Conservation (phyloP, 305 asterid species). For the Fraxinus velutina region DNA sequence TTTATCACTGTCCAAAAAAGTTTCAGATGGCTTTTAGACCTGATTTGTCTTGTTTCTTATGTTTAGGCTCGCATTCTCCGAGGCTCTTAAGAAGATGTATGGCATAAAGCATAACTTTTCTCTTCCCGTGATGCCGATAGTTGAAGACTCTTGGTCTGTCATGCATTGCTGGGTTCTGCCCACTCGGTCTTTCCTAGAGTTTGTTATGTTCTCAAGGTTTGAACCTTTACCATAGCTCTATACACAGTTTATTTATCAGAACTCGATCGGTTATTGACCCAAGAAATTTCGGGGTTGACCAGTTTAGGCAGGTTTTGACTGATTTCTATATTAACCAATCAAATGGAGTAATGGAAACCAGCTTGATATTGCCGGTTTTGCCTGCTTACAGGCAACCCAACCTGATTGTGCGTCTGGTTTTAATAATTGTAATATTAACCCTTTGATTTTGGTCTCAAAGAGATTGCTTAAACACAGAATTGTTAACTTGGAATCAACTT, state of each 20-base stretch:
- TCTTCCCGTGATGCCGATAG: conserved; percentile 74
- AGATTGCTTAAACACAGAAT: background rate
- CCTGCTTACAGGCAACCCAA: background rate
- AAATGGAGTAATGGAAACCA: background rate
- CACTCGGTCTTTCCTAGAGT: conserved; percentile 83
- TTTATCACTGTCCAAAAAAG: background rate
- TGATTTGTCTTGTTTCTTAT: conserved; percentile 24
- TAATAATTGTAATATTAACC: background rate
- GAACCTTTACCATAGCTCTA: background rate
- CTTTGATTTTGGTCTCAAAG: background rate
- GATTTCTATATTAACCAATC: background rate
- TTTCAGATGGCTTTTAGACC: background rate
- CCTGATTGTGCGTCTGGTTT: background rate
- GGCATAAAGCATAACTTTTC: conserved; percentile 63
- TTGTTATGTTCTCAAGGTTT: conserved; percentile 95
- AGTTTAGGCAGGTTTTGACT: background rate
- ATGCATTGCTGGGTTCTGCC: conserved; percentile 95
- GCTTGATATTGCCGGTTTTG: background rate
- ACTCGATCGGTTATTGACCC: background rate
- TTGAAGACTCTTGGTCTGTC: conserved; percentile 83
- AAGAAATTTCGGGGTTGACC: background rate
- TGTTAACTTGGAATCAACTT: conserved; percentile 3
- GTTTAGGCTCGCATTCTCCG: conserved; percentile 65
- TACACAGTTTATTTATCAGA: background rate
- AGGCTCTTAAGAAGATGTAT: conserved; percentile 77